A percentile compares a stretch with the other conserved stretches of the same genome.
These are phyloP conservation scores for Senna tora DNA, from an alignment of 306 rosid genomes.

Conservation along the genomic window DNA sequence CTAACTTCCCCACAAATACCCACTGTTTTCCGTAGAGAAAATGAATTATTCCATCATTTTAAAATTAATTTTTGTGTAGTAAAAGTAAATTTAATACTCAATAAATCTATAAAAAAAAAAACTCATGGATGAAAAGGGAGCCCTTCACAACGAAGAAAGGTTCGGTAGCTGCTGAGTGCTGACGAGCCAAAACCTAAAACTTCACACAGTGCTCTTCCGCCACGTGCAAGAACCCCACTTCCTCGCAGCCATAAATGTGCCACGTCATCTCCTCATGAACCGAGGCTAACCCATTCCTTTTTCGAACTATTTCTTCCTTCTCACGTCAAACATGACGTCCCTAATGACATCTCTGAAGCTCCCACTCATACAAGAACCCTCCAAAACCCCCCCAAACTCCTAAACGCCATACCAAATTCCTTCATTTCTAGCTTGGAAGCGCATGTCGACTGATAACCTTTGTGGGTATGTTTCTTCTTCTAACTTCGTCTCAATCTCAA, in stretches of 20 bases:
- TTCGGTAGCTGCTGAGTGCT: background rate
- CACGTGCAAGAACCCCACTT: conserved; percentile 39
- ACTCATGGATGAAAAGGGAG: background rate
- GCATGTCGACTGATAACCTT: conserved; percentile 45
- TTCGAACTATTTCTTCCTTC: conserved; percentile 27
- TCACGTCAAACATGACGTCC: conserved; percentile 44
- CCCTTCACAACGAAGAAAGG: conserved; percentile 44
- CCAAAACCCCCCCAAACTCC: conserved; percentile 32
- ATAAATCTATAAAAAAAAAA: background rate
- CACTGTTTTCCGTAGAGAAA: no score
- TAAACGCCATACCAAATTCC: background rate
- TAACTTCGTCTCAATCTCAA: conserved; percentile 5
- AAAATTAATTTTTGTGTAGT: no score
- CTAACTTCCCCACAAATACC: no score
- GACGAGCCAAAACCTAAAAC: background rate
- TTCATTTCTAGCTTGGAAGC: conserved; percentile 11
- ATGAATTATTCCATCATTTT: no score
- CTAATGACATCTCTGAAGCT: conserved; percentile 19
- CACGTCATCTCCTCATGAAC: conserved; percentile 33
- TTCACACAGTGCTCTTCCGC: background rate
- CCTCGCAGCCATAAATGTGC: background rate
- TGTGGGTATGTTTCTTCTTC: conserved; percentile 45
- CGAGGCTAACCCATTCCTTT: background rate
- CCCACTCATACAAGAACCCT: conserved; percentile 27
- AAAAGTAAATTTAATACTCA: background rate